Percentiles rank a stretch among this genome's conserved stretches.
Conservation (phyloP, 2,329 filamentous ascomycete species). For the Colletotrichum camelliae region DNA sequence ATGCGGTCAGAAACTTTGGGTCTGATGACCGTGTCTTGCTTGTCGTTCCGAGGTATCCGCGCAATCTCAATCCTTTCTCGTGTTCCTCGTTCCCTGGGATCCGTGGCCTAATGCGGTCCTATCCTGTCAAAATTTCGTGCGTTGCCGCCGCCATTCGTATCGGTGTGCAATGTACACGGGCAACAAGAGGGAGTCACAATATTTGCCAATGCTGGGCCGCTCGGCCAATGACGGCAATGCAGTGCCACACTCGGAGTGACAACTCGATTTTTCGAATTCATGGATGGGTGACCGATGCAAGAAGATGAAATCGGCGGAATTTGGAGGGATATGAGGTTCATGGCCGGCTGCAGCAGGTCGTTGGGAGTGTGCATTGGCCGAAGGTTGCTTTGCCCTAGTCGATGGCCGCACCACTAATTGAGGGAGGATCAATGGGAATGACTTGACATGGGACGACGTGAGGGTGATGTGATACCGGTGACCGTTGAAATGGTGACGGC, state of each 20-base stretch:
- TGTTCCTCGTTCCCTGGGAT: slow-evolving; percentile 3
- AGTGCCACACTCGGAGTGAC: slow-evolving; percentile 1
- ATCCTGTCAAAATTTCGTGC: slow-evolving; percentile 11
- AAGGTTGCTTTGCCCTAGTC: background rate
- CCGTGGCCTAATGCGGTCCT: slow-evolving; percentile 3
- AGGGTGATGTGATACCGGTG: background rate
- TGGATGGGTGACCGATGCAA: background rate
- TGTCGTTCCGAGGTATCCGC: slow-evolving; percentile 20
- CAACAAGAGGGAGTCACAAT: background rate
- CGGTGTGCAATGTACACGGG: background rate
- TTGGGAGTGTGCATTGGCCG: background rate
- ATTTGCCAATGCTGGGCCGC: background rate
- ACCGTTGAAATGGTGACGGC: background rate
- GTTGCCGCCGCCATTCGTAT: background rate
- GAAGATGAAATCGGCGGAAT: background rate
- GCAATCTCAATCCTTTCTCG: slow-evolving; percentile 19
- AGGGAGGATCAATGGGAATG: background rate
- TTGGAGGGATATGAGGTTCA: background rate
- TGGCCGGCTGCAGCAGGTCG: background rate
- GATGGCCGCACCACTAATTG: background rate
- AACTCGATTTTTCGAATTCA: background rate
- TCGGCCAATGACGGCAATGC: background rate
- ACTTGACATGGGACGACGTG: background rate
- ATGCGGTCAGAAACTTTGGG: slow-evolving; percentile 21
- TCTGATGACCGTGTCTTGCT: slow-evolving; percentile 21